A percentile compares a stretch with the other conserved stretches of the same genome.
Conservation (phyloP, 441 rosid genomes). For the Populus hybrid region DNA sequence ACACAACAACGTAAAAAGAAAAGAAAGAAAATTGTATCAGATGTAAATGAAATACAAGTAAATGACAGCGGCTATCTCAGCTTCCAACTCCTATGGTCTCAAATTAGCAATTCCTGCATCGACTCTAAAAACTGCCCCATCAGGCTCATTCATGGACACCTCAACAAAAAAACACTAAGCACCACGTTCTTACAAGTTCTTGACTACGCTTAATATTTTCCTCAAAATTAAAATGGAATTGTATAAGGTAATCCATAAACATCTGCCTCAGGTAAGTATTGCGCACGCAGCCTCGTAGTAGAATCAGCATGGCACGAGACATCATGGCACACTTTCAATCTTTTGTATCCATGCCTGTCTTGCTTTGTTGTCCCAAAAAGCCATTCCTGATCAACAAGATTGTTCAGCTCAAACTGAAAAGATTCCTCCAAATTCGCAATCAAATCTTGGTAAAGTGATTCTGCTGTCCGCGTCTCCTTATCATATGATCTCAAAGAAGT, state of each 20-base stretch:
- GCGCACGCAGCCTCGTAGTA: constrained; percentile 36
- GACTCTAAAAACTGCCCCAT: too few species aligned
- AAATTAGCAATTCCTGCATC: too few species aligned
- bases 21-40: too few species aligned
- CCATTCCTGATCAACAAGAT: constrained; percentile 35
- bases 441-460: constrained; percentile 24
- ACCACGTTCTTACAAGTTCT: neutral
- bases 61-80: too few species aligned
- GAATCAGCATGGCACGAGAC: constrained; percentile 1
- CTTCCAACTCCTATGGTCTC: too few species aligned
- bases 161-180: too few species aligned
- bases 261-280: constrained; percentile 33
- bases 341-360: constrained; percentile 13
- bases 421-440: constrained; percentile 36
- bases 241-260: constrained; percentile 59
- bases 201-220: neutral
- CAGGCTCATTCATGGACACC: too few species aligned
- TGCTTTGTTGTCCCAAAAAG: constrained; percentile 28
- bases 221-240: constrained; percentile 43
- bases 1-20: too few species aligned
- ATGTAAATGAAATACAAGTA: too few species aligned
- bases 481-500: neutral
- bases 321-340: constrained; percentile 8
- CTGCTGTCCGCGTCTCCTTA: neutral
- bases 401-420: constrained; percentile 4